Evolutionary conservation across 441 rosid species (phyloP), one percentile per base, ranked within the genome.

Genomic region (Omphalea diandra): DNA sequence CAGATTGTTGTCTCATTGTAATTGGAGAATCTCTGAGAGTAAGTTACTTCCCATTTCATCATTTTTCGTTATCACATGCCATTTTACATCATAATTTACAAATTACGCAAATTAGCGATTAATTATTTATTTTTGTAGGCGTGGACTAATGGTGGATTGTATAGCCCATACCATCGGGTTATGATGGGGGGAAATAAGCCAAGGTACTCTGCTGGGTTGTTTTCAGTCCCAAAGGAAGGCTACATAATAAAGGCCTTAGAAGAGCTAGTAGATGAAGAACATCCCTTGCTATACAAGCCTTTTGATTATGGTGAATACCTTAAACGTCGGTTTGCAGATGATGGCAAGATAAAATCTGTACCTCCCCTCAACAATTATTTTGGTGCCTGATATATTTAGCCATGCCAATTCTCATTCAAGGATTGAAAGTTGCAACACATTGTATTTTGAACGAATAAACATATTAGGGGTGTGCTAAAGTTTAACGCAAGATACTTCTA

Each of bases 221-320:
- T 77, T 38, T 74, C 74, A 1, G 12, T 60, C 11, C 79, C 79
- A 1, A 79, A 64, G 58, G 63, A 66, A 38, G 70, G 76, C 2
- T 65, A 69, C 35, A 40, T 65, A 2, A 38, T 79, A 18, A 72
- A 73, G 22, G 69, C 75, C 3, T 62, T 74, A 7, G 75, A 68
- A 53, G 79, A 79, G 58, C 17, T 75, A 1, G 71, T 79, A 5
- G 77, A 76, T 17, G 70, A 69, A 46, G 67, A 60, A 7, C 80
- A 79, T 32, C 80, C 82, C 3, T 49, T 69, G 69, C 46, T 71
- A 10, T 79, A 69, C 43, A 73, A 76, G 56, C 81, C 78, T 7
- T 76, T 64, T 41, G 71, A 76, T 44, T 66, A 50, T 32, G 12
- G 58, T 14, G 20, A 73, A 24, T 77, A 63, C 60, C 29, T 72